phyloP scores from a whole-genome alignment of 345 rosid genomes.

The Eucalyptus coolabah region DNA sequence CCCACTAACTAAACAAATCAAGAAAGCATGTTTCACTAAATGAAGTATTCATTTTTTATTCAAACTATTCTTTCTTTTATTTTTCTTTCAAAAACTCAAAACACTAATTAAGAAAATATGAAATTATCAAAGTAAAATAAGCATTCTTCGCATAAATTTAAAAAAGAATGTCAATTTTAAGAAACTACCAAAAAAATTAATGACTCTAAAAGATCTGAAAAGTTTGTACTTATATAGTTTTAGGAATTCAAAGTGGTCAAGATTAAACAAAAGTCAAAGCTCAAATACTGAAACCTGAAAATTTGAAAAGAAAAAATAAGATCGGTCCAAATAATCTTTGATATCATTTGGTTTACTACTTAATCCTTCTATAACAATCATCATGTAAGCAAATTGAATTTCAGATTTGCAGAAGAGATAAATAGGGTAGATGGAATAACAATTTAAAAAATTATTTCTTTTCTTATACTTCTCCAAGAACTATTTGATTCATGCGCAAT shows the following conservation, averaged over 20 bases:
- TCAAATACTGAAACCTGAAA: background rate
- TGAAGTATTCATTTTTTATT: no score
- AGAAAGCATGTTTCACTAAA: background rate
- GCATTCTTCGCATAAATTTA: background rate
- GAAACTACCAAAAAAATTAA: background rate
- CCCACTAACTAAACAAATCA: background rate
- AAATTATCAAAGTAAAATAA: background rate
- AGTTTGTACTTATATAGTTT: background rate
- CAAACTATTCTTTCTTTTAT: no score
- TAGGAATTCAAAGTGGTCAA: background rate
- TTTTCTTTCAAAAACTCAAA: background rate
- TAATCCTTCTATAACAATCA: background rate
- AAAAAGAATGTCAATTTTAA: background rate
- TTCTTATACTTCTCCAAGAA: no score
- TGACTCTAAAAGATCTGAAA: background rate
- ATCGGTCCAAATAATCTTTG: background rate
- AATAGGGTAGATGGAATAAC: no score
- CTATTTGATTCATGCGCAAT: no score
- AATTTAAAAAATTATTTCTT: no score
- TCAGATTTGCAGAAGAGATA: background rate
- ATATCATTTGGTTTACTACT: background rate
- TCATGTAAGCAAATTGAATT: background rate
- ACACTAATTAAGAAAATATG: background rate
- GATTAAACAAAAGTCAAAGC: background rate
- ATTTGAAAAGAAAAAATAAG: no score